These are phyloP conservation scores for Brassica rapa DNA, from an alignment of 345 rosid species.

Conservation along the genomic window DNA sequence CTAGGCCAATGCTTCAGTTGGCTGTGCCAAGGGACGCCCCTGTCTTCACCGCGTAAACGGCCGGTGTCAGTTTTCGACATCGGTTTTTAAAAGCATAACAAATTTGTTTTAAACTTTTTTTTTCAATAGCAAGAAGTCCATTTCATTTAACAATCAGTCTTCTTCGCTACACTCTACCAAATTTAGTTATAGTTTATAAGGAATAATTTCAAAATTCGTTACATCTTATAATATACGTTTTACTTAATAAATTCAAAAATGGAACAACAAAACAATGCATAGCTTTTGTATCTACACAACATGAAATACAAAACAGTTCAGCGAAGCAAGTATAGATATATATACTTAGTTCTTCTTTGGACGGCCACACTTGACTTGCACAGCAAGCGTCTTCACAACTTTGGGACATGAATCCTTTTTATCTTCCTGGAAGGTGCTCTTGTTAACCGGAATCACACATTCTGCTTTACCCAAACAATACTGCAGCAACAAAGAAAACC, in stretches of 20 bases:
- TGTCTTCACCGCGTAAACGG: too few relatives aligned
- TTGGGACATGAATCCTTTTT: conserved; percentile 36
- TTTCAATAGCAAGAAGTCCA: not conserved
- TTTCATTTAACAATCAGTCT: not conserved
- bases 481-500: conserved; percentile 33
- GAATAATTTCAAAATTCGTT: not conserved
- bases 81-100: too few relatives aligned
- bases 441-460: conserved; percentile 60
- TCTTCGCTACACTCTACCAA: not conserved
- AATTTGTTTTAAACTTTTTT: too few relatives aligned
- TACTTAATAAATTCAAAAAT: not conserved
- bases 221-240: not conserved
- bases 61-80: too few relatives aligned
- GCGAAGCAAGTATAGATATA: not conserved
- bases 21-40: too few relatives aligned
- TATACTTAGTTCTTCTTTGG: conserved; percentile 29
- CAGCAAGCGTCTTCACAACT: conserved; percentile 33
- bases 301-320: conserved; percentile 1
- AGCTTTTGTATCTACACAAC: conserved; percentile 9
- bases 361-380: conserved; percentile 43
- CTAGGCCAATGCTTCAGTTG: too few relatives aligned
- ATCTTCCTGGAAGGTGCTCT: conserved; percentile 36
- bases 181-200: not conserved
- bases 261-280: conserved; percentile 5
- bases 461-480: conserved; percentile 62